These are phyloP conservation scores for Basidioascus undulatus DNA, from an alignment of 768 basidiomycete species.

Conservation along the genomic window DNA sequence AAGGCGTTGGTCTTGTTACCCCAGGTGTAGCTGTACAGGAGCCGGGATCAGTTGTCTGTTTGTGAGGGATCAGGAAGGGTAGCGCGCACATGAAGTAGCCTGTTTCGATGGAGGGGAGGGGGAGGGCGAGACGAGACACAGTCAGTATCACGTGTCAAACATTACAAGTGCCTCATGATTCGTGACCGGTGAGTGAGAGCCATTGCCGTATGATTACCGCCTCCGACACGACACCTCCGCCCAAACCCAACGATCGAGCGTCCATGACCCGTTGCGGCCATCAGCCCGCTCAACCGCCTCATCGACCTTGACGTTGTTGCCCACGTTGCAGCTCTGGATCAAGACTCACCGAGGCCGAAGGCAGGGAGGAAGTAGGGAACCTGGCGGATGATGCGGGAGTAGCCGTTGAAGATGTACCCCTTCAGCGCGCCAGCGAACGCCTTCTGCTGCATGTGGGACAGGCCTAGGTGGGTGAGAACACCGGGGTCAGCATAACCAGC, in stretches of 20 bases:
- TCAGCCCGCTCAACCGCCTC: not conserved
- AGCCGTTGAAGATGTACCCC: constrained; percentile 68
- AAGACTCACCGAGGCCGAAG: constrained; percentile 44
- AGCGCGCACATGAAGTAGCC: constrained; percentile 56
- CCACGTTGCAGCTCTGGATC: no score
- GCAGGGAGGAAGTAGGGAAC: constrained; percentile 57
- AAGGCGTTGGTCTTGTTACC: constrained; percentile 40
- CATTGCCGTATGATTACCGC: no score
- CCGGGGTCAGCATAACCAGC: no score
- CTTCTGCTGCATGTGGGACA: constrained; percentile 62
- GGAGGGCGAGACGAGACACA: not conserved
- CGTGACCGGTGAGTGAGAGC: not conserved
- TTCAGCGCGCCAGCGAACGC: constrained; percentile 44
- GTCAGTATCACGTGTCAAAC: not conserved
- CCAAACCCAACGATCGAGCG: not conserved
- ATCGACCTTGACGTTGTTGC: not conserved
- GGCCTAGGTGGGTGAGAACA: constrained; percentile 24
- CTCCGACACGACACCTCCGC: not conserved
- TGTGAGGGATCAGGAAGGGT: no score
- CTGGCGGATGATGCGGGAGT: constrained; percentile 46
- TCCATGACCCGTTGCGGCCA: not conserved
- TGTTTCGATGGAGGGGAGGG: constrained; percentile 15
- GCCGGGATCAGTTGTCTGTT: no score
- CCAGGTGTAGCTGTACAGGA: constrained; percentile 65
- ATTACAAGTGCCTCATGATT: not conserved